Evolutionary conservation across 2,329 filamentous ascomycete species (phyloP).

Genomic region (Metarhizium guizhouense): DNA sequence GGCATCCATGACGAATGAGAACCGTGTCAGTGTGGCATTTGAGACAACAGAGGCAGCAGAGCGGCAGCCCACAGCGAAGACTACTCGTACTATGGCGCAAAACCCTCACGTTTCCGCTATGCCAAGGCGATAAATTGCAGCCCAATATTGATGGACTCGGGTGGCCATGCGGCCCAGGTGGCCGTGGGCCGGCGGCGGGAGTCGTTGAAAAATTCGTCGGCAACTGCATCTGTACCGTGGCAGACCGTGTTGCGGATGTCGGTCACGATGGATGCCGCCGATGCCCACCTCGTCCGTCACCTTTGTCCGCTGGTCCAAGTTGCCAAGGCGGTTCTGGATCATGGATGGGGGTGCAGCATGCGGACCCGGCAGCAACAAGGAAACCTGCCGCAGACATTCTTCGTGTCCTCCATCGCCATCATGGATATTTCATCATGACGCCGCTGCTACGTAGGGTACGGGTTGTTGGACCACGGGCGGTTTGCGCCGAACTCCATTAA

Average conservation of each 20-base stretch:
- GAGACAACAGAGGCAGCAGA: no score
- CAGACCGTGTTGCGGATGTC: not conserved
- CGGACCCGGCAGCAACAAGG: conserved; percentile 9
- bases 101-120: no score
- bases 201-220: not conserved
- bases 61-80: no score
- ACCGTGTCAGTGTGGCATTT: no score
- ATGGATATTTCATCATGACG: not conserved
- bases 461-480: no score
- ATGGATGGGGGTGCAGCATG: conserved; percentile 9
- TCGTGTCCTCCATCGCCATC: not conserved
- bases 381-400: not conserved
- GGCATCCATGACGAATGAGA: no score
- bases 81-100: no score
- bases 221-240: not conserved
- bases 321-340: no score
- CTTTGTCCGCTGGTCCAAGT: no score
- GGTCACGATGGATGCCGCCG: not conserved
- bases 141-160: no score
- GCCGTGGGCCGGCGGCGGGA: not conserved
- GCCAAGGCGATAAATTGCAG: not conserved
- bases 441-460: no score
- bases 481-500: no score
- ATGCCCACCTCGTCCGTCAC: not conserved
- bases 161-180: not conserved